Evolutionary conservation across 1,284 basidiomycete genomes (phyloP).

Genomic region (Sporisorium graminicola): DNA sequence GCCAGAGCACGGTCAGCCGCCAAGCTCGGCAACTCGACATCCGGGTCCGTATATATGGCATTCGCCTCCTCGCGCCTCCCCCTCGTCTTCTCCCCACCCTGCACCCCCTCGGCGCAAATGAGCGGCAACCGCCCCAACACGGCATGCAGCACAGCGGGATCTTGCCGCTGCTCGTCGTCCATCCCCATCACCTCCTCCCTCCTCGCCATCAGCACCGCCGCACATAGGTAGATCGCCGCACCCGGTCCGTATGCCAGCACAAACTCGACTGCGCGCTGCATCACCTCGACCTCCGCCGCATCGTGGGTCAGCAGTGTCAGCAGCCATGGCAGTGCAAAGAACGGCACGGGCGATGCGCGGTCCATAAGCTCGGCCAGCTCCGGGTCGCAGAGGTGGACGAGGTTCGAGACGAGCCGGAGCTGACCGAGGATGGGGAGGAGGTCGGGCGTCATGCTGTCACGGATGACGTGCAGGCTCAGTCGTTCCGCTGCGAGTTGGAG

Average conservation of each 20-base stretch:
- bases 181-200: slow-evolving; percentile 23
- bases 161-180: slow-evolving; percentile 35
- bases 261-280: slow-evolving; percentile 90
- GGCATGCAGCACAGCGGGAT: slow-evolving; percentile 56
- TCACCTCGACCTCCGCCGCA: slow-evolving; percentile 75
- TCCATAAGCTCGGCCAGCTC: slow-evolving; percentile 79
- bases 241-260: slow-evolving; percentile 85
- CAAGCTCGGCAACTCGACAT: slow-evolving; percentile 43
- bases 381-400: slow-evolving; percentile 80
- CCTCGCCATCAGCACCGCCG: slow-evolving; percentile 73
- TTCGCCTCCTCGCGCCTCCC: neutral
- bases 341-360: slow-evolving; percentile 78
- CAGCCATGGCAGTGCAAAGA: slow-evolving; percentile 88
- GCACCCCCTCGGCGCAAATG: neutral
- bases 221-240: slow-evolving; percentile 82
- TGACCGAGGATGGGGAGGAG: slow-evolving; percentile 87
- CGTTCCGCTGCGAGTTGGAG: slow-evolving; percentile 71
- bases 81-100: too few species aligned
- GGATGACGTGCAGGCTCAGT: slow-evolving; percentile 82
- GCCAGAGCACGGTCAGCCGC: slow-evolving; percentile 32
- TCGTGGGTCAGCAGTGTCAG: slow-evolving; percentile 92
- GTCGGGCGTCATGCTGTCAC: slow-evolving; percentile 88
- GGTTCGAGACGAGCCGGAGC: slow-evolving; percentile 78
- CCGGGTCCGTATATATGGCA: slow-evolving; percentile 42
- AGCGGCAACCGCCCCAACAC: slow-evolving; percentile 37